Evolutionary conservation across 805 yeast species (phyloP), one percentile per base, ranked within the genome.

Genomic region (Metschnikowia proteae): DNA sequence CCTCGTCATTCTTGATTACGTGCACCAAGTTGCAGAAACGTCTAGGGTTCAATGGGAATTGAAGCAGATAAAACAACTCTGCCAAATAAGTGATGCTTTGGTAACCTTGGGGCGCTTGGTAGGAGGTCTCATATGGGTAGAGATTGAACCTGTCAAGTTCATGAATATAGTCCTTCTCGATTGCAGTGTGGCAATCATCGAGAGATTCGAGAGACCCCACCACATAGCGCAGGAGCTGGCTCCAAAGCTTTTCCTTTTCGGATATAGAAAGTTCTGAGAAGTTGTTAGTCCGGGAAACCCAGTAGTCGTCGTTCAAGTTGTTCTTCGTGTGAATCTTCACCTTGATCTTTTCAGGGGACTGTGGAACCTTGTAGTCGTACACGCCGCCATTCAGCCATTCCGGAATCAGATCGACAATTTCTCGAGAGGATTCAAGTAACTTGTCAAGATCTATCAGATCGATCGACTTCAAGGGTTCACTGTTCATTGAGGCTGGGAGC

Each of bases 11-110:
- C 43, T 52, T 58, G 26, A 55, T 56, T 25, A 72, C 55, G 48
- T 64, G 68, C 13, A 72, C 61, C 53, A 68, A 56, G 50, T 71
- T 72, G 53, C 68, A 62, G 53, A 73, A 73, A 9, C 63, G 60
- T 13, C 78, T 57, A 38, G 56, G 59, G 34, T 62, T 62, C 49
- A 72, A 57, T 2, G 75, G 75, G 48, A 65, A 67, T 29, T 63
- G 73, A 38, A 72, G 62, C 49, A 62, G 58, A 55, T 73, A 73
- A 47, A 57, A 59, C 26, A 69, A 56, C 45, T 63, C 65, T 1
- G 66, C 64, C 41, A 65, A 47, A 54, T 73, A 72, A 6, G 68
- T 53, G 39, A 57, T 47, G 25, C 54, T 49, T 40, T 50, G 53
- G 33, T 42, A 53, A 13, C 55, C 58, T 8, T 43, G 46, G 2